Evolutionary conservation across 2,329 filamentous ascomycete genomes (phyloP).

Genomic region (Stylonectria norvegica): DNA sequence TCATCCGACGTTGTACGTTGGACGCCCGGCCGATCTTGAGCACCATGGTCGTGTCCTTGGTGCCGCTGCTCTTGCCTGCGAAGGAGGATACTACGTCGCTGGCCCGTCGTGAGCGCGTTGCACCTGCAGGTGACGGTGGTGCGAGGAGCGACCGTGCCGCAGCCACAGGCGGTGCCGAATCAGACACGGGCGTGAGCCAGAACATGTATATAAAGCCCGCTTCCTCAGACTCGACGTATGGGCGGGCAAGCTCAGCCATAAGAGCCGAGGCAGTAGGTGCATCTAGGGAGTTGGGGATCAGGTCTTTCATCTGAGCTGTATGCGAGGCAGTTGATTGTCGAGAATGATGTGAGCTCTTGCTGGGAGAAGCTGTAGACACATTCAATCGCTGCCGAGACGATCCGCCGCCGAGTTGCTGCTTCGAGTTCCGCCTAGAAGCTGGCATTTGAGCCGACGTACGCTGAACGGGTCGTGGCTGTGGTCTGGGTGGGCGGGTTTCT

Average conservation of each 20-base stretch:
- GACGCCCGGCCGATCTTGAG: conserved; percentile 65
- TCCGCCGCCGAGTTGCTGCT: conserved; percentile 9
- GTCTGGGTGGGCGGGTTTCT: conserved; percentile 39
- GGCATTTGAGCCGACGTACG: conserved; percentile 23
- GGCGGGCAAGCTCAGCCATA: conserved; percentile 71
- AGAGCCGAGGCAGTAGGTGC: conserved; percentile 68
- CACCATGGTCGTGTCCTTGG: conserved; percentile 56
- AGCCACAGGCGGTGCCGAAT: conserved; percentile 54
- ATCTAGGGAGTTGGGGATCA: conserved; percentile 66
- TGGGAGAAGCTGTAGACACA: conserved; percentile 25
- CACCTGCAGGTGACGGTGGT: conserved; percentile 41
- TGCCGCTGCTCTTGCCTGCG: conserved; percentile 32
- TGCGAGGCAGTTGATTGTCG: conserved; percentile 32
- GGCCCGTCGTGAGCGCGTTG: conserved; percentile 41
- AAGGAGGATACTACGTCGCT: conserved; percentile 56
- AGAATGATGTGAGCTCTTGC: conserved; percentile 29
- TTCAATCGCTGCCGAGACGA: conserved; percentile 14
- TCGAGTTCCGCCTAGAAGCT: conserved; percentile 12
- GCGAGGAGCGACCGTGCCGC: conserved; percentile 57
- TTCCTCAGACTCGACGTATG: conserved; percentile 65
- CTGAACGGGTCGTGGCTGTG: conserved; percentile 47
- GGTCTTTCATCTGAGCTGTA: conserved; percentile 33
- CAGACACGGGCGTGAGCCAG: conserved; percentile 73
- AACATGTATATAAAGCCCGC: conserved; percentile 98
- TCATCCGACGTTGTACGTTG: conserved; percentile 87